phyloP scores from a whole-genome alignment of 2,329 filamentous ascomycete genomes.

The Akanthomyces uredinophilus region DNA sequence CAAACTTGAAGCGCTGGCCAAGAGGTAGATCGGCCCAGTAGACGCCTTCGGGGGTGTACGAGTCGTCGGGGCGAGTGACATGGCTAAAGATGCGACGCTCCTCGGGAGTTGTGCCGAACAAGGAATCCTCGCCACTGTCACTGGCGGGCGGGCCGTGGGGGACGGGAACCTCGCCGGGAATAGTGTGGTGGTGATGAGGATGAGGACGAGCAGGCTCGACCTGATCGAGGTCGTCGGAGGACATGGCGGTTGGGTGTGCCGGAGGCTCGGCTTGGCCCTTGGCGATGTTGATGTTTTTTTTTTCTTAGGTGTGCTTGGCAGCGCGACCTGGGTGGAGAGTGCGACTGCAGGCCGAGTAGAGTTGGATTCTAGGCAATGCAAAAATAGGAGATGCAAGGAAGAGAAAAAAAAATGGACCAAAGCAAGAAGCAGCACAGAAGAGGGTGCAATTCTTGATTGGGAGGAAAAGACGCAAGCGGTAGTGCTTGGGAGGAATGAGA shows the following conservation, averaged over 20 bases:
- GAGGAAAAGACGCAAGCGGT: not conserved
- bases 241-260: not conserved
- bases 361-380: not conserved
- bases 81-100: slow-evolving; percentile 65
- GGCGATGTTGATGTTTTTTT: not conserved
- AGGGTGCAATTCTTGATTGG: not conserved
- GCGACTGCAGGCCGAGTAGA: not conserved
- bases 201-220: slow-evolving; percentile 11
- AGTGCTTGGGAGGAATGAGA: slow-evolving; percentile 6
- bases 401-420: not conserved
- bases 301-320: not conserved
- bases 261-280: not conserved
- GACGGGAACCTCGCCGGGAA: slow-evolving; percentile 49
- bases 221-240: not conserved
- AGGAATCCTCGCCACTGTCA: slow-evolving; percentile 43
- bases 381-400: not conserved
- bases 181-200: slow-evolving; percentile 34
- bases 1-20: slow-evolving; percentile 66
- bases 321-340: not conserved
- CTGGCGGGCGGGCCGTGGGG: slow-evolving; percentile 46
- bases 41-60: slow-evolving; percentile 71
- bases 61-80: slow-evolving; percentile 82
- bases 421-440: not conserved
- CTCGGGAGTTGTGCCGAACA: slow-evolving; percentile 38
- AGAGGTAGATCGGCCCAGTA: slow-evolving; percentile 91